Evolutionary conservation across 2,329 filamentous ascomycete genomes (phyloP).

Genomic region (Botrytis tulipae): DNA sequence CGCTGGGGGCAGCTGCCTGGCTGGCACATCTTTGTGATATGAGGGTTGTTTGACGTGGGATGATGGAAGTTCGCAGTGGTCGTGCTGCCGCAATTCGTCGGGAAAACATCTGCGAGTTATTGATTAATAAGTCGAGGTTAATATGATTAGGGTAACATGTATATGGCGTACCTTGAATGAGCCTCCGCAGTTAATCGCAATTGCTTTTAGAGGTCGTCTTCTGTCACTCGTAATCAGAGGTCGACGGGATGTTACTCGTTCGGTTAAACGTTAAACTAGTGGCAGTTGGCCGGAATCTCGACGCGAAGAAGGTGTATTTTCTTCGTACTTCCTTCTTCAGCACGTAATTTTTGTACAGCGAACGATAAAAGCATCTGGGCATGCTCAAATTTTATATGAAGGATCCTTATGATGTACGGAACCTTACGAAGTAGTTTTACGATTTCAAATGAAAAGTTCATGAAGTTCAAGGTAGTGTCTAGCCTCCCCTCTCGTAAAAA

Average conservation of each 20-base stretch:
- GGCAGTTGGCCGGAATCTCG: conserved; percentile 25
- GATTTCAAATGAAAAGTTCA: conserved; percentile 57
- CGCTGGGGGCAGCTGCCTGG: conserved; percentile 24
- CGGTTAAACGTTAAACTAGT: conserved; percentile 28
- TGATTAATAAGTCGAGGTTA: not conserved
- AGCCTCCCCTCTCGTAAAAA: conserved; percentile 33
- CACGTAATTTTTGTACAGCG: conserved; percentile 14
- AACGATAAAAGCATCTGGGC: conserved; percentile 49
- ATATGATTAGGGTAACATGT: not conserved
- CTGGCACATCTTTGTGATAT: conserved; percentile 50
- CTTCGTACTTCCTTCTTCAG: conserved; percentile 19
- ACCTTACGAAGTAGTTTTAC: conserved; percentile 53
- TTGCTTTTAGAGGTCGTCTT: not conserved
- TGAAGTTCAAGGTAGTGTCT: conserved; percentile 50
- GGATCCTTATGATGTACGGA: conserved; percentile 49
- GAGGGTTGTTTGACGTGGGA: conserved; percentile 50
- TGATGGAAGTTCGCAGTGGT: conserved; percentile 47
- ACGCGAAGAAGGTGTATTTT: conserved; percentile 19
- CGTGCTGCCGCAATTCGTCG: conserved; percentile 56
- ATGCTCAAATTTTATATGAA: conserved; percentile 54
- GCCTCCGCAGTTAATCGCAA: conserved; percentile 7
- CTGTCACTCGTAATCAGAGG: conserved; percentile 9
- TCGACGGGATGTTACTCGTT: conserved; percentile 21
- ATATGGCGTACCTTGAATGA: conserved; percentile 18
- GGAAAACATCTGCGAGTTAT: conserved; percentile 54